phyloP scores from a whole-genome alignment of 768 basidiomycete genomes.

The Cystobasidium onofrii region DNA sequence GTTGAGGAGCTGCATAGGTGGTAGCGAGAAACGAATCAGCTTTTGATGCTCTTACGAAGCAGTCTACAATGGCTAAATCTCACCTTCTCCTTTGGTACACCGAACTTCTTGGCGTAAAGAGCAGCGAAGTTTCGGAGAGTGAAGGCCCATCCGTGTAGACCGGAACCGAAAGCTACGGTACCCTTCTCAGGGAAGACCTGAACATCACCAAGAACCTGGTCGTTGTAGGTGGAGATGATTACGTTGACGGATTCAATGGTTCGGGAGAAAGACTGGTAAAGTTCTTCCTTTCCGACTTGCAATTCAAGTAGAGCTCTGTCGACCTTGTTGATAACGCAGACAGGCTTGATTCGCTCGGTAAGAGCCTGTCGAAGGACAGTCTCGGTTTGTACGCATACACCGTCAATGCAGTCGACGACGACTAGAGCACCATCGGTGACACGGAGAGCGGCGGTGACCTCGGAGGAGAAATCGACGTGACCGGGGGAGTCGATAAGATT shows the following conservation, averaged over 20 bases:
- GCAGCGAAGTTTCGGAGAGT: slow-evolving; percentile 93
- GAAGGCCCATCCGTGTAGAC: slow-evolving; percentile 99
- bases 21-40: not conserved
- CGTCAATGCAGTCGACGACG: slow-evolving; percentile 98
- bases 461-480: slow-evolving; percentile 99
- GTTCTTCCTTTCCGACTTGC: slow-evolving; percentile 89
- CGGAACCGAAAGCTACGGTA: slow-evolving; percentile 96
- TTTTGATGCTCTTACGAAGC: not conserved
- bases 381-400: slow-evolving; percentile 99
- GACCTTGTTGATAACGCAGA: slow-evolving; percentile 99
- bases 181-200: slow-evolving; percentile 98
- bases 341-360: slow-evolving; percentile 97
- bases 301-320: slow-evolving; percentile 98
- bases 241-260: slow-evolving; percentile 98
- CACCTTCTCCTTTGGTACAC: slow-evolving; percentile 98
- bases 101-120: slow-evolving; percentile 96
- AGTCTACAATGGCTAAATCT: not conserved
- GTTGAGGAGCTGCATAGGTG: slow-evolving; percentile 51
- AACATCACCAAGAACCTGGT: slow-evolving; percentile 86
- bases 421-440: slow-evolving; percentile 99
- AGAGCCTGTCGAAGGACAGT: slow-evolving; percentile 96
- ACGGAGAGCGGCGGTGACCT: slow-evolving; percentile 98
- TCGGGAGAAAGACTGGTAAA: slow-evolving; percentile 95
- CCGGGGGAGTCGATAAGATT: slow-evolving; percentile 99
- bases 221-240: slow-evolving; percentile 95